Base-by-base conservation (phyloP, 192 early-diverging fungal genomes). In the Chytriomyces hyalinus region DNA sequence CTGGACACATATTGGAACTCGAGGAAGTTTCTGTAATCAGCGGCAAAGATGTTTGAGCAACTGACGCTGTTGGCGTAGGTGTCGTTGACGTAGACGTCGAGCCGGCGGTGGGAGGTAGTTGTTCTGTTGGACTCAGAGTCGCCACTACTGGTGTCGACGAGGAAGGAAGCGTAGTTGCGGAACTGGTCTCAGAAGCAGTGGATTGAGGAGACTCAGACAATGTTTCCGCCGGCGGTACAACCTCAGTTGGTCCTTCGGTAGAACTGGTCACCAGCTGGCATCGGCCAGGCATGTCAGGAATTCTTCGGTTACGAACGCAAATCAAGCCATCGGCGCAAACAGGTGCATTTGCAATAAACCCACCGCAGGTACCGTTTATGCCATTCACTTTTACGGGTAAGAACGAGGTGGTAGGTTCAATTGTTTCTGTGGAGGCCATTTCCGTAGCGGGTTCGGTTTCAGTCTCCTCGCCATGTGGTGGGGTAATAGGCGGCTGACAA, bases 291-390 rank as follows among this genome's bases (percentile, higher is more conserved):
- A 26, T 10, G 44, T 67, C 60, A n/a, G 43, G 15, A 24, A 61
- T 20, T 13, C 36, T 36, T 13, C 15, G 28, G 11, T n/a, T 60
- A 51, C 24, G 70, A 11, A 72, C 6, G n/a, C 70, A 72, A n/a
- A 72, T 48, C 11, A 72, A 45, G 3, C 70, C 70, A 3, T 8
- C 26, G 26, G 45, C 36, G 13, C 70, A 72, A 10, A 65, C 13
- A 0, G 70, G 24, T 15, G 70, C 53, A 65, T 64, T 6, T 8
- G 45, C n/a, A 15, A 72, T 72, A 24, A 51, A 65, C 3, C 70
- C 70, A 13, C 70, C 70, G 51, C 70, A 72, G 60, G 8, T 13
- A n/a, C 36, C 70, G 62, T 24, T 24, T 13, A 20, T 24, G 43
- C 28, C 67, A 48, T 46, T 76, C 11, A 24, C 11, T 9, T 51